Evolutionary conservation across 2,329 filamentous ascomycete species (phyloP).

Genomic region (Lachnellula suecica): DNA sequence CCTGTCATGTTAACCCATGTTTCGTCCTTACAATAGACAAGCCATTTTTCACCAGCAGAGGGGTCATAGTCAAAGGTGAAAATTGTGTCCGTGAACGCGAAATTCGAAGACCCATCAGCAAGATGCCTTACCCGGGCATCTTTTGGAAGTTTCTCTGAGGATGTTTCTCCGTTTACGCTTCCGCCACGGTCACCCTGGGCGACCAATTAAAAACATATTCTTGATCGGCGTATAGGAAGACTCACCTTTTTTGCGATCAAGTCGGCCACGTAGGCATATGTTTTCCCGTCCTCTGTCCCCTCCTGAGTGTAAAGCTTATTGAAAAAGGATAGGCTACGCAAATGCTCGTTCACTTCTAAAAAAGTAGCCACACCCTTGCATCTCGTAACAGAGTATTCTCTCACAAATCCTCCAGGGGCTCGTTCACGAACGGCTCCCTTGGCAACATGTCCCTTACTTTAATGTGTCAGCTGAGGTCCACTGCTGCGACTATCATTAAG

Average conservation of each 20-base stretch:
- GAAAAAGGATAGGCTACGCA: background rate
- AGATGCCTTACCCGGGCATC: background rate
- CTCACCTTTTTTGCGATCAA: background rate
- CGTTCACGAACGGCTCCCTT: conserved; percentile 7
- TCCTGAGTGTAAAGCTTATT: background rate
- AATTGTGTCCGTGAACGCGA: conserved; percentile 4
- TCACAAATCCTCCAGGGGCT: conserved; percentile 5
- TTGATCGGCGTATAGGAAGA: background rate
- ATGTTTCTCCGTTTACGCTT: background rate
- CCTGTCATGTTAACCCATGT: conserved; percentile 1
- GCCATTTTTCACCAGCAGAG: conserved; percentile 2
- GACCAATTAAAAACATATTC: background rate
- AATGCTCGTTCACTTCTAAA: conserved; percentile 1
- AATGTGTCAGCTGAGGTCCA: background rate
- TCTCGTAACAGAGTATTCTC: background rate
- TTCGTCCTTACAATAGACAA: background rate
- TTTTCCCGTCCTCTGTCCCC: background rate
- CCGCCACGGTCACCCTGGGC: background rate
- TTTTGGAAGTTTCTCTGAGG: background rate
- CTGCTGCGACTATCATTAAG: background rate
- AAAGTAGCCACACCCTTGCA: conserved; percentile 2
- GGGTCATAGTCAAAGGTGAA: conserved; percentile 7
- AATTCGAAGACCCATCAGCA: background rate
- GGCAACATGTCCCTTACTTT: conserved; percentile 14
- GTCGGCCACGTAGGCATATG: background rate